Evolutionary conservation across 1,139 yeast species (phyloP).

Genomic region (Saccharomyces hybrid): DNA sequence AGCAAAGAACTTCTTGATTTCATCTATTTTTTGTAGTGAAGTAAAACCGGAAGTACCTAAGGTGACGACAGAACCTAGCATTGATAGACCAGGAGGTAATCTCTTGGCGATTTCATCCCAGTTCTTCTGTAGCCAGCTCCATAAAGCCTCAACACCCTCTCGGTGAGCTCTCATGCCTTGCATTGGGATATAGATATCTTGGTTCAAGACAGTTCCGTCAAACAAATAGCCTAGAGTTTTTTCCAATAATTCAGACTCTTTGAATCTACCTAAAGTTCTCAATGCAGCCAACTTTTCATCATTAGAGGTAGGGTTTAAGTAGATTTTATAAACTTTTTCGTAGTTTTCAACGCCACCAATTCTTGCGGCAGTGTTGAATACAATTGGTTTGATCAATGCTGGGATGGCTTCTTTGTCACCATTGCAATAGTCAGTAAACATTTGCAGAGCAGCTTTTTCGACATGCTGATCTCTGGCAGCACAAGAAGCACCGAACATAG

Average conservation of each 20-base stretch:
- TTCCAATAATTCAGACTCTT: conserved; percentile 47
- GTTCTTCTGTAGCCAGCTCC: conserved; percentile 68
- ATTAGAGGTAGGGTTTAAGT: conserved; percentile 54
- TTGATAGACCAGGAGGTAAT: conserved; percentile 75
- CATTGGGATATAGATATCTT: conserved; percentile 77
- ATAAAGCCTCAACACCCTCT: conserved; percentile 55
- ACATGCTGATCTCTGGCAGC: conserved; percentile 50
- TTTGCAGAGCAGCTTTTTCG: conserved; percentile 45
- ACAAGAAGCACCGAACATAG: conserved; percentile 65
- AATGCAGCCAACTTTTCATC: conserved; percentile 77
- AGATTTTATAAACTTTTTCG: conserved; percentile 56
- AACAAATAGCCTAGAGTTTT: conserved; percentile 58
- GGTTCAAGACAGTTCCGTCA: conserved; percentile 66
- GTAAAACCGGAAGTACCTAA: conserved; percentile 61
- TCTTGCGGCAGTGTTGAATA: conserved; percentile 62
- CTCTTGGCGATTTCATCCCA: conserved; percentile 60
- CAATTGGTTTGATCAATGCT: conserved; percentile 69
- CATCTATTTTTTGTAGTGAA: conserved; percentile 48
- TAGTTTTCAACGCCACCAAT: conserved; percentile 57
- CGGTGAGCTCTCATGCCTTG: conserved; percentile 57
- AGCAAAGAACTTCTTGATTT: conserved; percentile 53
- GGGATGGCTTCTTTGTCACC: conserved; percentile 68
- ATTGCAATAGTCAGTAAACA: conserved; percentile 50
- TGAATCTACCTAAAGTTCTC: conserved; percentile 65
- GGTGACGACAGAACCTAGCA: conserved; percentile 68